Percentiles rank a stretch among this genome's conserved stretches.
phyloP scores from a whole-genome alignment of 306 rosid genomes.

The Rubus idaeus region DNA sequence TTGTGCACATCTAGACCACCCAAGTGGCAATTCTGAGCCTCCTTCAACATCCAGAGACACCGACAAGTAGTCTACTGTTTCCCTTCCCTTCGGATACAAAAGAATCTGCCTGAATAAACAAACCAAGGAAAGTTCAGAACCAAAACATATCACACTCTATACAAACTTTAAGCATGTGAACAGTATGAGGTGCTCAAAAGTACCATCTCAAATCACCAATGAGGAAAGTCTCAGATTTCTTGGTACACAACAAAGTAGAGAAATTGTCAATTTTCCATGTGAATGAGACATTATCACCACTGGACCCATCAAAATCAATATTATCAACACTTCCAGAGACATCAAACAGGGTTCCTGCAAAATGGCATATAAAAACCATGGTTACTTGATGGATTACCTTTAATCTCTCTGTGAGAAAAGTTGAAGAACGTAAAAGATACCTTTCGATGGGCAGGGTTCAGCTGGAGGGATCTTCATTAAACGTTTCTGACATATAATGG shows the following conservation, averaged over 20 bases:
- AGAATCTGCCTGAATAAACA: neutral
- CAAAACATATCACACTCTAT: neutral
- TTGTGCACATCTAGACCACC: neutral
- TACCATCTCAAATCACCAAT: neutral
- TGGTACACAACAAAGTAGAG: neutral
- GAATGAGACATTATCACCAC: neutral
- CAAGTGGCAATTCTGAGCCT: neutral
- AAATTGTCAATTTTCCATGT: neutral
- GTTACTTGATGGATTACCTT: neutral
- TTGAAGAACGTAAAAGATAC: neutral
- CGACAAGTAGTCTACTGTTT: neutral
- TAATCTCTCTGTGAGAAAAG: neutral
- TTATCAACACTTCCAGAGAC: neutral
- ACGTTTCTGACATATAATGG: constrained; percentile 1
- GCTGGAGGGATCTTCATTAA: neutral
- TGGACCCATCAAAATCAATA: neutral
- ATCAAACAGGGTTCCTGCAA: neutral
- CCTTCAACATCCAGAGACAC: neutral
- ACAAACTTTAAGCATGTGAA: neutral
- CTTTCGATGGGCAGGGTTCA: neutral
- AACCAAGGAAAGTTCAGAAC: neutral
- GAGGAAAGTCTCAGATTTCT: neutral
- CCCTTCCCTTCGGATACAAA: neutral
- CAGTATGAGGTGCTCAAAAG: neutral
- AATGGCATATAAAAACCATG: neutral